Conservation (phyloP, 306 rosid species). For the Acacia confusa region DNA sequence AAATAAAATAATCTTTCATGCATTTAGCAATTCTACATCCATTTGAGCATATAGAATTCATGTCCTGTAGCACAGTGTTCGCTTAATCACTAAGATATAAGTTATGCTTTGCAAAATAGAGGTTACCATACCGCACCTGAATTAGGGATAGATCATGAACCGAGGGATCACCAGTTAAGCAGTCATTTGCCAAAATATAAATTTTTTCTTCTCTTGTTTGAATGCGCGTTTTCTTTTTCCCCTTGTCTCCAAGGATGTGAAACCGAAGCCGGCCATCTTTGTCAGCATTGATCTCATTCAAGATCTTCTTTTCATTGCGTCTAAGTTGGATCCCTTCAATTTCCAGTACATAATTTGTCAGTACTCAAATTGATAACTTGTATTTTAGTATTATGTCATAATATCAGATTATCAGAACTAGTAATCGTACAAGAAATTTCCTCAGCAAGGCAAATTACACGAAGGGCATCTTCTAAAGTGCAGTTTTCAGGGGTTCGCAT, state of each 20-base stretch:
- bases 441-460: slow-evolving; percentile 75
- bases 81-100: slow-evolving; percentile 24
- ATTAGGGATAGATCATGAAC: slow-evolving; percentile 80
- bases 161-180: slow-evolving; percentile 94
- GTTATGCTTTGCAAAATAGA: slow-evolving; percentile 29
- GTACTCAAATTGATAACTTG: slow-evolving; percentile 28
- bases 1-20: slow-evolving; percentile 88
- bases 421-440: slow-evolving; percentile 78
- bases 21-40: slow-evolving; percentile 91
- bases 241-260: slow-evolving; percentile 72
- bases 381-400: slow-evolving; percentile 18
- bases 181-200: slow-evolving; percentile 83
- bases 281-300: slow-evolving; percentile 83
- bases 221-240: slow-evolving; percentile 87
- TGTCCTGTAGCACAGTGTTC: slow-evolving; percentile 59
- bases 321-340: slow-evolving; percentile 95
- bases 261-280: slow-evolving; percentile 88
- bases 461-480: slow-evolving; percentile 81
- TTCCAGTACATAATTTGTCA: slow-evolving; percentile 32
- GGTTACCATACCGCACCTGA: slow-evolving; percentile 58
- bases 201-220: slow-evolving; percentile 94
- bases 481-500: slow-evolving; percentile 79
- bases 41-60: slow-evolving; percentile 88
- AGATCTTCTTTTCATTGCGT: slow-evolving; percentile 89
- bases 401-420: slow-evolving; percentile 2